Conservation (phyloP, 2,329 filamentous ascomycete species). For the Aureobasidium musti region DNA sequence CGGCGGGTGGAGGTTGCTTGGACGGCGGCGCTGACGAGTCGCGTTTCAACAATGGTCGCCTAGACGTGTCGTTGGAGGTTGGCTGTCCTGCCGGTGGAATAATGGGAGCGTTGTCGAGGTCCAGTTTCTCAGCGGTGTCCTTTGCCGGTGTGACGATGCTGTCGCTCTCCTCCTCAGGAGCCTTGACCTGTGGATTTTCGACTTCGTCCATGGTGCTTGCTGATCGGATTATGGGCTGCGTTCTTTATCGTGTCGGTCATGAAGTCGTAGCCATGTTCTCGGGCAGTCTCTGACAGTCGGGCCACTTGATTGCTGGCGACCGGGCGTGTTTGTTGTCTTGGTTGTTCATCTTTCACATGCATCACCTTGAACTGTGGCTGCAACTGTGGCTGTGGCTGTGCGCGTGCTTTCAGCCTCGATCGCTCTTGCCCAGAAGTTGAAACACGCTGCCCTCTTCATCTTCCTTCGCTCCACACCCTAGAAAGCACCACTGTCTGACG, state of each 20-base stretch:
- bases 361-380: conserved; percentile 10
- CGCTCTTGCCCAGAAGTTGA: background rate
- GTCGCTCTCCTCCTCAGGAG: conserved; percentile 26
- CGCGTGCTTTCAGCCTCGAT: background rate
- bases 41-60: conserved; percentile 45
- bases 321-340: conserved; percentile 8
- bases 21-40: conserved; percentile 46
- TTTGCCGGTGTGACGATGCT: conserved; percentile 39
- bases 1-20: conserved; percentile 45
- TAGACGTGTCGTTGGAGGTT: conserved; percentile 1
- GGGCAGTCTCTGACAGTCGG: background rate
- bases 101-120: conserved; percentile 31
- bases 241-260: conserved; percentile 3
- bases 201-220: conserved; percentile 42
- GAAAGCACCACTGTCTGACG: background rate
- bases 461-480: background rate
- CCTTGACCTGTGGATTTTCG: conserved; percentile 43
- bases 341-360: conserved; percentile 19
- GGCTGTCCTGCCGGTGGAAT: conserved; percentile 32
- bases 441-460: background rate
- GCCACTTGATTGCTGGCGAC: background rate
- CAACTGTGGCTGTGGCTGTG: conserved; percentile 16
- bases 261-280: conserved; percentile 22
- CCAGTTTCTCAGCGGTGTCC: conserved; percentile 43
- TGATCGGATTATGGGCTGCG: background rate